Conservation (phyloP, 345 rosid genomes). For the Kandelia obovata region DNA sequence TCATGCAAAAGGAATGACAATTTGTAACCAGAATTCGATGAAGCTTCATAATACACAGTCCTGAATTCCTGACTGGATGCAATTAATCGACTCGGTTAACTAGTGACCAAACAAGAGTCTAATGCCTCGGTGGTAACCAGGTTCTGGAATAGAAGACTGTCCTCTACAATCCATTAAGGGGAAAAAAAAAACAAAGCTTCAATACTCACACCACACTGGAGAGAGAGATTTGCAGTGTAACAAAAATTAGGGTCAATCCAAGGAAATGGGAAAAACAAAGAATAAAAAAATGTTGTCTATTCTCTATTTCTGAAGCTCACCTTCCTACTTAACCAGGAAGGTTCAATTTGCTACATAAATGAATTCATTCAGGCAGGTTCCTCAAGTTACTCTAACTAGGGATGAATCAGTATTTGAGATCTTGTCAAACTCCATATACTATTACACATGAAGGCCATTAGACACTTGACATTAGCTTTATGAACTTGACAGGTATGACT, state of each 20-base stretch:
- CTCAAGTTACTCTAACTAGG: constrained; percentile 11
- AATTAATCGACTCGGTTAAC: too few relatives aligned
- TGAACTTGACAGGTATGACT: constrained; percentile 19
- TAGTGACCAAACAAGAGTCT: too few relatives aligned
- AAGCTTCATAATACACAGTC: too few relatives aligned
- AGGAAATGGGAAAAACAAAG: neutral
- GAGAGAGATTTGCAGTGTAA: too few relatives aligned
- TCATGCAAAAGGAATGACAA: constrained; percentile 16
- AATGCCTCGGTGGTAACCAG: too few relatives aligned
- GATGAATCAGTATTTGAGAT: constrained; percentile 14
- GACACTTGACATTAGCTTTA: constrained; percentile 33
- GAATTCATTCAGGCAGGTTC: constrained; percentile 29
- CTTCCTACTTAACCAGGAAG: constrained; percentile 21
- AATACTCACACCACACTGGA: too few relatives aligned
- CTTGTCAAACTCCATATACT: constrained; percentile 25
- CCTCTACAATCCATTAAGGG: too few relatives aligned
- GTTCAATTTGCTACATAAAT: constrained; percentile 25
- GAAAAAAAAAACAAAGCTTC: too few relatives aligned
- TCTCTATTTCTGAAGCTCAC: constrained; percentile 17
- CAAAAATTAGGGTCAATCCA: too few relatives aligned
- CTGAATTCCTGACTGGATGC: too few relatives aligned
- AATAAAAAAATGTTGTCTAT: neutral
- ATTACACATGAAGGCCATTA: constrained; percentile 25
- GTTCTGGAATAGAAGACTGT: too few relatives aligned
- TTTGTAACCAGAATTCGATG: neutral